Evolutionary conservation across 2,329 filamentous ascomycete genomes (phyloP), one percentile per base, ranked within the genome.

Genomic region (Catunica adiposa): DNA sequence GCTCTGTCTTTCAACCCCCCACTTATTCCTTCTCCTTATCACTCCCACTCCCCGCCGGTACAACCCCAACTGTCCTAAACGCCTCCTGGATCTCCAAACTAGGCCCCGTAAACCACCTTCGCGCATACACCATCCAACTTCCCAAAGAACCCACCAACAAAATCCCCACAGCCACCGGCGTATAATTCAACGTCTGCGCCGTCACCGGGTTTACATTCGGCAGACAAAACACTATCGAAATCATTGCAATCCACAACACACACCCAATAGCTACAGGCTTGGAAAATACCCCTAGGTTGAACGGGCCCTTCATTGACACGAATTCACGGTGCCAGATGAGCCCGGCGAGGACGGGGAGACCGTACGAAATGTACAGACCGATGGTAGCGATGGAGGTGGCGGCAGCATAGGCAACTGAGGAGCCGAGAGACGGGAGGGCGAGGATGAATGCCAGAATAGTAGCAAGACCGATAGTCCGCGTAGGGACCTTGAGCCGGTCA

Each of bases 301-400:
- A 80, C 0, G 77, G 77, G 0, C 77, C 77, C 59, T 78, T 78
- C 57, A 72, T 68, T 4, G 64, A 61, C 7, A 64, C 66, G 63
- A 80, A 80, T n/a, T 69, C 64, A 7, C 62, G 57, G 40, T 72
- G 70, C 64, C 74, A 78, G 53, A 79, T 65, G 3, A 80, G 63
- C 0, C 75, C 76, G 25, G 76, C 72, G 25, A 78, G 63, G 50
- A 79, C 78, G 0, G 77, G 77, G 22, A 79, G 68, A 1, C 76
- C 76, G 62, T 80, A 80, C 54, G 71, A 75, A 52, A 80, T 71
- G 60, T 80, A 80, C 2, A 80, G 67, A 0, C 77, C 77, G 48
- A 79, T 71, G 2, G 77, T 80, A 3, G 77, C 77, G 59, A 80
- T 80, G 8, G 73, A 76, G 1, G 77, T 80, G 1, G 76, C 76